These are phyloP conservation scores for Triglochin maritima DNA, from an alignment of 106 monocot species.

Conservation along the genomic window DNA sequence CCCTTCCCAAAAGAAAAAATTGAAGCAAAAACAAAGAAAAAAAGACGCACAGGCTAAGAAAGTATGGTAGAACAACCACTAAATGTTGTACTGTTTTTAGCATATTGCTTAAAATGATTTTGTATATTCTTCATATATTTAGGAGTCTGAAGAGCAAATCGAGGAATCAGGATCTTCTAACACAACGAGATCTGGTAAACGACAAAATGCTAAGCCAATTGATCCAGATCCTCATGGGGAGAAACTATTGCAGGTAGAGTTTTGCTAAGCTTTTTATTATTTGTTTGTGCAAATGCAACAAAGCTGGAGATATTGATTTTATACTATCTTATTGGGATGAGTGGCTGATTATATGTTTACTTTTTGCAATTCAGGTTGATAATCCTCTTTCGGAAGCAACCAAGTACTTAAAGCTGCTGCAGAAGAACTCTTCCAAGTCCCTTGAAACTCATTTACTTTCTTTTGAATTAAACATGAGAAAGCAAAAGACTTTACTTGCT, in stretches of 20 bases:
- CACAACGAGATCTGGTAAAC: conserved; percentile 64
- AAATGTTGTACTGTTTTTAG: background rate
- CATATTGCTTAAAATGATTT: background rate
- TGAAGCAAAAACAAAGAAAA: conserved; percentile 90
- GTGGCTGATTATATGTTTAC: background rate
- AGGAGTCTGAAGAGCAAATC: conserved; percentile 84
- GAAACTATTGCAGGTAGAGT: conserved; percentile 75
- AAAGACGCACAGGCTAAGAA: conserved; percentile 95
- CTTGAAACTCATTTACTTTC: conserved; percentile 88
- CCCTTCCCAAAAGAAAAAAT: conserved; percentile 82
- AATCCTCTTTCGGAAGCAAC: conserved; percentile 80
- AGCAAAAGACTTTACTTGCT: conserved; percentile 76
- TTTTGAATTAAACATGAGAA: conserved; percentile 91
- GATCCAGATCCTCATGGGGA: conserved; percentile 93
- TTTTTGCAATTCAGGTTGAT: conserved; percentile 46
- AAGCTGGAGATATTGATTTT: background rate
- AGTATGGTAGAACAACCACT: conserved; percentile 19
- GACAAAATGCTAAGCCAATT: conserved; percentile 53
- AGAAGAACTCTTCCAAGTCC: conserved; percentile 69
- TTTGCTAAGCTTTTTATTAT: conserved; percentile 4
- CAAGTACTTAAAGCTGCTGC: conserved; percentile 86
- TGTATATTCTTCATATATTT: background rate
- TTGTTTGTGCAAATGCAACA: background rate
- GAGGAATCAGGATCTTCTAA: conserved; percentile 45
- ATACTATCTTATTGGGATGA: background rate